Conservation (phyloP, 2,329 filamentous ascomycete species). For the Chaetomium sp. region DNA sequence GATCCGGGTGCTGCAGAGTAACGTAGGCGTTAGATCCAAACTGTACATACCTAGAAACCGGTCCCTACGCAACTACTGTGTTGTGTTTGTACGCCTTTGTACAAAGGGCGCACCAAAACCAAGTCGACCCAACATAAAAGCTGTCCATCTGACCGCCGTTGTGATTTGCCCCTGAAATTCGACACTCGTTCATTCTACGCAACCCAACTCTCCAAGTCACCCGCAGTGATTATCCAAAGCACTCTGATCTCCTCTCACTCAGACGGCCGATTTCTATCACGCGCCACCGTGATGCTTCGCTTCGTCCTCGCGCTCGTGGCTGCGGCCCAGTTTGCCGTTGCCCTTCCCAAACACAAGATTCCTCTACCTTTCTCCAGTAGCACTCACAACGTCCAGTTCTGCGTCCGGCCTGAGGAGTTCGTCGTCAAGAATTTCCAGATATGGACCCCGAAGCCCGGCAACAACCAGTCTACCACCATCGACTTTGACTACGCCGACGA, state of each 20-base stretch:
- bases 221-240: not conserved
- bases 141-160: too few relatives aligned
- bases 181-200: too few relatives aligned
- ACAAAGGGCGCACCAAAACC: not conserved
- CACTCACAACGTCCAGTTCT: slow-evolving; percentile 23
- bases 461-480: slow-evolving; percentile 28
- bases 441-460: slow-evolving; percentile 27
- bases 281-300: slow-evolving; percentile 4
- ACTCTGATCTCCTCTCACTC: not conserved
- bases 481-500: slow-evolving; percentile 38
- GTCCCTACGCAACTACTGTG: not conserved
- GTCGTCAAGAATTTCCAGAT: slow-evolving; percentile 33
- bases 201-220: too few relatives aligned
- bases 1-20: not conserved
- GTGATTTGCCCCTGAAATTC: too few relatives aligned
- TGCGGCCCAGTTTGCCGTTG: slow-evolving; percentile 11
- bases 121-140: not conserved
- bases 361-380: slow-evolving; percentile 15
- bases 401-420: slow-evolving; percentile 35
- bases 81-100: slow-evolving; percentile 3
- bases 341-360: slow-evolving; percentile 16
- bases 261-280: not conserved
- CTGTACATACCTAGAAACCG: not conserved
- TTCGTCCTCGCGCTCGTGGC: slow-evolving; percentile 14
- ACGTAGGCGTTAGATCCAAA: not conserved